Conservation (phyloP, 805 yeast species). For the Suhomyces sp. region DNA sequence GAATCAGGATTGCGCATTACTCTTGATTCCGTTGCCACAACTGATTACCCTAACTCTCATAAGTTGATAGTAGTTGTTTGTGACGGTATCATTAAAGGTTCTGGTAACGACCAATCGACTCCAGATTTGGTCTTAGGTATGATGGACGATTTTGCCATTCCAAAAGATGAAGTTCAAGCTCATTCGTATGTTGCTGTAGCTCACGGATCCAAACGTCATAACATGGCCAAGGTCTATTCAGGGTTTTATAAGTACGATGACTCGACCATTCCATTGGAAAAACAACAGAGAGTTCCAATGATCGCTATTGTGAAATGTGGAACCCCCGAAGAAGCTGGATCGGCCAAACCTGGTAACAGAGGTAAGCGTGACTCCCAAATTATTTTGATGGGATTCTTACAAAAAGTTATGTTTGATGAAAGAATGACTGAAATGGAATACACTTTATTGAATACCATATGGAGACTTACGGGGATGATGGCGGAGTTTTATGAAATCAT, state of each 20-base stretch:
- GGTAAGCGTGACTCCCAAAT: conserved; percentile 96
- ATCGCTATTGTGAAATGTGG: conserved; percentile 83
- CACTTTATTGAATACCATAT: conserved; percentile 68
- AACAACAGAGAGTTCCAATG: conserved; percentile 84
- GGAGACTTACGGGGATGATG: conserved; percentile 83
- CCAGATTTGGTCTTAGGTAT: conserved; percentile 85
- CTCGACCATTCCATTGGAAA: conserved; percentile 67
- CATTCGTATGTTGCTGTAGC: conserved; percentile 94
- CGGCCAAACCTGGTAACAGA: conserved; percentile 80
- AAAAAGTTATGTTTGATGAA: conserved; percentile 84
- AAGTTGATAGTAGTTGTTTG: conserved; percentile 81
- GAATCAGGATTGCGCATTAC: conserved; percentile 83
- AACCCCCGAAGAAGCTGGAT: conserved; percentile 69
- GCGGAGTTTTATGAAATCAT: conserved; percentile 78
- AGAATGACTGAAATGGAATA: conserved; percentile 90
- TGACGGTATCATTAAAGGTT: conserved; percentile 93
- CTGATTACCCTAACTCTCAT: conserved; percentile 94
- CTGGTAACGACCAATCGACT: conserved; percentile 83
- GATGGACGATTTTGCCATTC: conserved; percentile 71
- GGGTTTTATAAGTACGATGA: conserved; percentile 90
- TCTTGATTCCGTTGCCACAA: conserved; percentile 88
- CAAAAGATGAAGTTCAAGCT: conserved; percentile 73
- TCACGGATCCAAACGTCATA: conserved; percentile 90
- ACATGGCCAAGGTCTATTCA: conserved; percentile 94
- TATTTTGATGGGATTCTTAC: conserved; percentile 85